These are phyloP conservation scores for Litsea cubeba DNA, from an alignment of 164 flowering plant species.

Conservation along the genomic window DNA sequence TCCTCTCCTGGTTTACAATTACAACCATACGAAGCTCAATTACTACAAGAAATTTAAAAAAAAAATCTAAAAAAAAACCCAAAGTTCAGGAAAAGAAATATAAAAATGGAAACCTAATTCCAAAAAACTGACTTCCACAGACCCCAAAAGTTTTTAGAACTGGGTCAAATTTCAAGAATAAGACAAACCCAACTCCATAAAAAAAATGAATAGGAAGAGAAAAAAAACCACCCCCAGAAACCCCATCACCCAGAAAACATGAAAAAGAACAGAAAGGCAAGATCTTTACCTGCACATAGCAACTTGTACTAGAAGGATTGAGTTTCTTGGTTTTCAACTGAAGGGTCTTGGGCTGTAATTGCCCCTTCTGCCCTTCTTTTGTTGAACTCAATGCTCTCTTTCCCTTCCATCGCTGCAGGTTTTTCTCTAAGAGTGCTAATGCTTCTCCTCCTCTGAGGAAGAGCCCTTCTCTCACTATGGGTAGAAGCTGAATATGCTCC, in stretches of 20 bases:
- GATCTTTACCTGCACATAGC: conserved; percentile 65
- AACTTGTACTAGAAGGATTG: conserved; percentile 71
- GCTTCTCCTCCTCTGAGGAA: conserved; percentile 18
- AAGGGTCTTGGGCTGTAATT: conserved; percentile 48
- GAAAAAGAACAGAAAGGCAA: neutral
- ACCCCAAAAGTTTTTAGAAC: too few relatives aligned
- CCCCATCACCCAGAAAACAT: neutral
- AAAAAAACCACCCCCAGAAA: too few relatives aligned
- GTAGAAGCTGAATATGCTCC: conserved; percentile 30
- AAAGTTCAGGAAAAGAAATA: too few relatives aligned
- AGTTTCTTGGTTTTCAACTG: conserved; percentile 62
- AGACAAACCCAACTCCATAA: too few relatives aligned
- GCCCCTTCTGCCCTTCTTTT: conserved; percentile 79
- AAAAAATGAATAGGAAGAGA: too few relatives aligned
- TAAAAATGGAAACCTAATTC: too few relatives aligned
- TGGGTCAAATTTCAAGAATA: too few relatives aligned
- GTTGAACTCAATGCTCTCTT: conserved; percentile 45
- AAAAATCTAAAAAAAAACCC: too few relatives aligned
- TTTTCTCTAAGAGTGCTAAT: conserved; percentile 23
- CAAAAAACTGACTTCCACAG: too few relatives aligned
- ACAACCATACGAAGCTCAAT: too few relatives aligned
- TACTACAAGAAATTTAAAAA: too few relatives aligned
- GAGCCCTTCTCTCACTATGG: conserved; percentile 8
- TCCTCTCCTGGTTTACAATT: too few relatives aligned
- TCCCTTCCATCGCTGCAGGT: conserved; percentile 28